Evolutionary conservation across 768 basidiomycete genomes (phyloP), one percentile per base, ranked within the genome.

Genomic region (Suillus ampliporus): DNA sequence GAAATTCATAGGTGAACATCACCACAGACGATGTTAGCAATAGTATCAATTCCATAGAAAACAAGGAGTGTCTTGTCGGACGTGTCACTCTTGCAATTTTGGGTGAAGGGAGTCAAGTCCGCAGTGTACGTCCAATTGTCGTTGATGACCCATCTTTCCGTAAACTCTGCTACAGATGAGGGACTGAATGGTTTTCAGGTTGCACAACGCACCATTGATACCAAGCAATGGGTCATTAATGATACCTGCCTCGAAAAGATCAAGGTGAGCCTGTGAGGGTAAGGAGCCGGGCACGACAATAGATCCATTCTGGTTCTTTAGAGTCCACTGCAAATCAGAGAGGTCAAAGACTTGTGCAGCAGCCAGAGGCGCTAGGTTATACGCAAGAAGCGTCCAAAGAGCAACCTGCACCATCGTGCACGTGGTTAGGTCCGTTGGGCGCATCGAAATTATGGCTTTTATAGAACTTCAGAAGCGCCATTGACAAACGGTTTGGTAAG

Each of bases 111-210:
- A 1, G 80, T 68, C 40, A 86, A 61, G 66, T 84, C 83, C 4
- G 85, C 83, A 0, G 83, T 85, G 64, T 86, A 86, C 0, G 83
- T 85, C 85, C 86, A 87, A 61, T 84, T 83, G 60, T 87, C 85
- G 57, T 82, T 74, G 35, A 79, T 78, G 52, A 87, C 75, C 85
- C 84, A 86, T 64, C 86, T 76, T 67, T 86, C 78, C 1, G 81
- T 82, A 62, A 82, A 84, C 61, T 87, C 84, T 86, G 53, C 35
- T 17, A 11, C 15, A 15, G 38, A 57, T 60, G 28, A 46, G 59
- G 21, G 5, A 38, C 28, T 26, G 38, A 50, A 51, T 28, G 4
- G 23, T 8, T 51, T 52, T 52, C 19, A 50, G 11, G n/a, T 13
- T 47, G 67, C n/a, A 26, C 15, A 38, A 60, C 67, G 48, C 51